Evolutionary conservation across 2,329 filamentous ascomycete genomes (phyloP).

Genomic region (Colletotrichum sojae): DNA sequence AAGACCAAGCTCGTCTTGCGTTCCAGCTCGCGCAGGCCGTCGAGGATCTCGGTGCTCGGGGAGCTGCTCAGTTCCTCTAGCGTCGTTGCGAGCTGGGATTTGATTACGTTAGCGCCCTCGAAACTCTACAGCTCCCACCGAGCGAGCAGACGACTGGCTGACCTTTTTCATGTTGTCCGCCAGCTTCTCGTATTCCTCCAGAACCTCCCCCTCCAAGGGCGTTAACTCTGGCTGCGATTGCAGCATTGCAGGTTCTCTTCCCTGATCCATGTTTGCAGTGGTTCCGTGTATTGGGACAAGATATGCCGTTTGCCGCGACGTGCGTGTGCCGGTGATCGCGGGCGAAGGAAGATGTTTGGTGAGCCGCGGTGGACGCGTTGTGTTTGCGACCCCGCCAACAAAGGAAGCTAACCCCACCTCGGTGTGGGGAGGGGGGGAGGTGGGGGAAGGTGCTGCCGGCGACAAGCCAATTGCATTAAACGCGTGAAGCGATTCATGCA

Average conservation of each 20-base stretch:
- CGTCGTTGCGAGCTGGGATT: conserved; percentile 68
- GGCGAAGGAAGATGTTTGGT: conserved; percentile 19
- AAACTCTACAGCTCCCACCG: background rate
- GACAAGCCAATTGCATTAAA: conserved; percentile 23
- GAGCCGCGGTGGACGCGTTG: conserved; percentile 38
- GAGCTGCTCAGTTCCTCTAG: conserved; percentile 76
- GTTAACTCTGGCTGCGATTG: conserved; percentile 71
- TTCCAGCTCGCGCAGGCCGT: conserved; percentile 89
- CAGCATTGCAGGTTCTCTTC: conserved; percentile 46
- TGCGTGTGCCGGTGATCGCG: background rate
- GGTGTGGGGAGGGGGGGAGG: too few species aligned
- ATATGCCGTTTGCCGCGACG: conserved; percentile 13
- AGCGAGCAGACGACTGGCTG: conserved; percentile 43
- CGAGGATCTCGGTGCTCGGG: conserved; percentile 85
- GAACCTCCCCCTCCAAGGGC: conserved; percentile 90
- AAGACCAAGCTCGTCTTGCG: conserved; percentile 96
- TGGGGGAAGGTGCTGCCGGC: too few species aligned
- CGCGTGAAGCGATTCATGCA: conserved; percentile 25
- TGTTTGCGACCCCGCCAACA: conserved; percentile 25
- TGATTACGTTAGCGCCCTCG: background rate
- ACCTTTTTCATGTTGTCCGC: conserved; percentile 94
- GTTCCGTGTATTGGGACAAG: background rate
- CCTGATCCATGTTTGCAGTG: conserved; percentile 31
- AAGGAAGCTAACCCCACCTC: conserved; percentile 6
- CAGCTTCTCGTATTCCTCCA: conserved; percentile 92